Conservation (phyloP, 2,329 filamentous ascomycete genomes). For the Talaromyces sp. region DNA sequence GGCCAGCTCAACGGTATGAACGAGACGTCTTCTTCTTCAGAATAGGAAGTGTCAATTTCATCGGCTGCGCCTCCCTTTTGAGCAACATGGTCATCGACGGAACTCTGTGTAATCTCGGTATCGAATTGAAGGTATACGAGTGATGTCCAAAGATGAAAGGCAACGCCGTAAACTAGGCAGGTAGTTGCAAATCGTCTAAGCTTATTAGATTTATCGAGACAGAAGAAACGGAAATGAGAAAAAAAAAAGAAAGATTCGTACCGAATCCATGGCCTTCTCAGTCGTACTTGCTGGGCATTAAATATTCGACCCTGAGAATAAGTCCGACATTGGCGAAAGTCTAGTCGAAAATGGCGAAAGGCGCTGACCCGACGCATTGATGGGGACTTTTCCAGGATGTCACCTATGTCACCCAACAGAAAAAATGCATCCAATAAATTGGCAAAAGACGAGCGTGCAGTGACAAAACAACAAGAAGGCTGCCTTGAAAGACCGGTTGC, state of each 20-base stretch:
- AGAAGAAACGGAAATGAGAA: neutral
- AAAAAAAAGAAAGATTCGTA: constrained; percentile 7
- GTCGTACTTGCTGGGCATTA: constrained; percentile 23
- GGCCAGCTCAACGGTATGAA: constrained; percentile 59
- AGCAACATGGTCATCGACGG: constrained; percentile 9
- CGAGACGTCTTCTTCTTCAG: constrained; percentile 40
- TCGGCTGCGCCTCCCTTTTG: neutral
- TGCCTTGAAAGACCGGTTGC: neutral
- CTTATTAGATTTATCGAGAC: neutral
- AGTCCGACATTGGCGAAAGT: constrained; percentile 18
- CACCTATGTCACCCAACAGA: neutral
- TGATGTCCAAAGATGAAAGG: constrained; percentile 28
- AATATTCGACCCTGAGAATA: neutral
- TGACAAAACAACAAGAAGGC: neutral
- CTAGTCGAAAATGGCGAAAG: constrained; percentile 20
- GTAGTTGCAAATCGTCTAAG: constrained; percentile 25
- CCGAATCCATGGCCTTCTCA: constrained; percentile 31
- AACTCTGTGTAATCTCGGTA: constrained; percentile 18
- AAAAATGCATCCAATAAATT: neutral
- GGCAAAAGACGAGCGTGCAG: neutral
- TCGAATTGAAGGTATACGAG: constrained; percentile 27
- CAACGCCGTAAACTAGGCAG: constrained; percentile 25
- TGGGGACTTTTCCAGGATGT: constrained; percentile 12
- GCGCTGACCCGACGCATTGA: constrained; percentile 31
- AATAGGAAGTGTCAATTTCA: constrained; percentile 8